Evolutionary conservation across 441 rosid species (phyloP), one percentile per base, ranked within the genome.

Genomic region (Eruca vesicaria): DNA sequence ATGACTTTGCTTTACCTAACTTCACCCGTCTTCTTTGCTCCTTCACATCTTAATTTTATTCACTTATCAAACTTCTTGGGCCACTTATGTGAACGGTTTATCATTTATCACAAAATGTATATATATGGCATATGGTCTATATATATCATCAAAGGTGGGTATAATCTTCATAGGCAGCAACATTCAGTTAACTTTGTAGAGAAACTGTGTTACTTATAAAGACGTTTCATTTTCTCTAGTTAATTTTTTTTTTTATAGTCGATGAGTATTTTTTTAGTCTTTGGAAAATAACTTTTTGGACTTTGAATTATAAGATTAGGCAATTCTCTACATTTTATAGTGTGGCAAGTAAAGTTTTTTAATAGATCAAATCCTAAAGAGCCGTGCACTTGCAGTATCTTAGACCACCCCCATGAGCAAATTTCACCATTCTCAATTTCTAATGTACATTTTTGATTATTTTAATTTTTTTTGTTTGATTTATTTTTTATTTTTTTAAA

Each of bases 1-100:
- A 33, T 12, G 69, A 77, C 80, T 77, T 59, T 60, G 80, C 65
- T 73, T 43, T 23, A 72, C 77, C 77, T 66, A 77, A 72, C 68
- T 71, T 28, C 69, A 71, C 12, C 77, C 77, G 73, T 36, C 69
- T 78, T 72, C 32, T 72, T 36, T 71, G 81, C 69, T 72, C 77
- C 69, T 66, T 61, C 77, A 66, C 73, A 78, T 38, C 11, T 50
- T 50, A 32, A 10, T 5, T 14, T n/a, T 4, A 4, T 26, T n/a
- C 53, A 41, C 20, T 9, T 6, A 48, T 16, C 21, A 48, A n/a
- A 48, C 55, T 16, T 48, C 55, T 48, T 3, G 55, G 55, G 21
- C 55, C 55, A 48, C 56, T 16, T 50, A 50, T 57, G 14, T 1
- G 9, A 26, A 9, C 55, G 7, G 7, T 23, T 64, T 9, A 16